Percentiles rank a stretch among this genome's conserved stretches.
These are phyloP conservation scores for Penicillium fuscoglaucum DNA, from an alignment of 2,329 filamentous ascomycete genomes.

Conservation along the genomic window DNA sequence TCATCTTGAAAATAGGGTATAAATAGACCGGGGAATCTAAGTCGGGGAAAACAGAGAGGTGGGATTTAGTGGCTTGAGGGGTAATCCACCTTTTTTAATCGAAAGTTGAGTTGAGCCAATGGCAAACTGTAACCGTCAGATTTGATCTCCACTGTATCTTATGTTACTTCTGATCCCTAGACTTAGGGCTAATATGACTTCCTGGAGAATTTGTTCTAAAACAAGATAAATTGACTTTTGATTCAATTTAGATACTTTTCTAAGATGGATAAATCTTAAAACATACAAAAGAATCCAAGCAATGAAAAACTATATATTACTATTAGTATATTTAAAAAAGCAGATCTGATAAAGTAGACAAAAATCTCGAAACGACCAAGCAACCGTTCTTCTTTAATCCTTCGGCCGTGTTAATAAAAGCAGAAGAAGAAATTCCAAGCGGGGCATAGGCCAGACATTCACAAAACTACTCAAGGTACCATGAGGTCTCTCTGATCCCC, in stretches of 20 bases:
- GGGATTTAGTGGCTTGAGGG: background rate
- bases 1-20: background rate
- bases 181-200: background rate
- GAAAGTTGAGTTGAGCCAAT: background rate
- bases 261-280: background rate
- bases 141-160: background rate
- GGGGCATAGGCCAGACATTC: slow-evolving; percentile 10
- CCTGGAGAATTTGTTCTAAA: background rate
- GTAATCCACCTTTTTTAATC: background rate
- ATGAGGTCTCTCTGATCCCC: slow-evolving; percentile 11
- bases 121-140: background rate
- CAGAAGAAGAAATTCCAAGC: slow-evolving; percentile 12
- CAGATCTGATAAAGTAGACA: slow-evolving; percentile 11
- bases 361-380: slow-evolving; percentile 27
- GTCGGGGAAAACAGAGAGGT: background rate
- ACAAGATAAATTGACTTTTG: background rate
- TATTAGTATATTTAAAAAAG: slow-evolving; percentile 18
- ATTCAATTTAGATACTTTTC: background rate
- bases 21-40: background rate
- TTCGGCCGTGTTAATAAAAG: slow-evolving; percentile 3
- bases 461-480: slow-evolving; percentile 7
- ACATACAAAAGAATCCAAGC: slow-evolving; percentile 2
- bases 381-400: slow-evolving; percentile 13
- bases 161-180: no score
- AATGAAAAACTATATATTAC: slow-evolving; percentile 22